Evolutionary conservation across 2,329 filamentous ascomycete species (phyloP).

Genomic region (Clonostachys rhizophaga): DNA sequence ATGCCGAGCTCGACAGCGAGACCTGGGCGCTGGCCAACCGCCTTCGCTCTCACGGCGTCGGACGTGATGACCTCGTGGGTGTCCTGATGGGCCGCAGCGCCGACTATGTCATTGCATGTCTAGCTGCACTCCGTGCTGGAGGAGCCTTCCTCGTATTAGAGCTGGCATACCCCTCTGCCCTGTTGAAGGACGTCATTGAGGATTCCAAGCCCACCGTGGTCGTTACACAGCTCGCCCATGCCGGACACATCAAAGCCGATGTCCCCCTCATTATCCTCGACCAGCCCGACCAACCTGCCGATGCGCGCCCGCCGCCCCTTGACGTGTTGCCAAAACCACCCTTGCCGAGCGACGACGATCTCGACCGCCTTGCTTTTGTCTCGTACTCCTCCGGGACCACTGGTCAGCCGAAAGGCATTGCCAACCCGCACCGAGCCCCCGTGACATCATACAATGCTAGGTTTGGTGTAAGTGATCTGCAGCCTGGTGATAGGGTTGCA

Average conservation of each 20-base stretch:
- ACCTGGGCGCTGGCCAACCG: conserved; percentile 60
- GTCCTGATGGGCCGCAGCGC: conserved; percentile 72
- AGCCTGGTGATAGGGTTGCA: conserved; percentile 72
- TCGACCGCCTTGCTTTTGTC: conserved; percentile 75
- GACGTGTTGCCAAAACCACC: conserved; percentile 36
- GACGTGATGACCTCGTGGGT: conserved; percentile 69
- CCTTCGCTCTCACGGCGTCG: conserved; percentile 63
- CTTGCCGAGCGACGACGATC: conserved; percentile 58
- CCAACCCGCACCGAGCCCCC: conserved; percentile 70
- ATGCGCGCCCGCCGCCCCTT: too few relatives aligned
- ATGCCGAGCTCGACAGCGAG: conserved; percentile 65
- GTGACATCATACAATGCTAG: conserved; percentile 71
- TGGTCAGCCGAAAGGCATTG: conserved; percentile 76
- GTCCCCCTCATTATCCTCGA: conserved; percentile 61
- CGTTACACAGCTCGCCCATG: conserved; percentile 62
- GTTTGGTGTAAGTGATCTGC: conserved; percentile 65
- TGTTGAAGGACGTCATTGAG: conserved; percentile 71
- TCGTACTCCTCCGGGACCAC: conserved; percentile 77
- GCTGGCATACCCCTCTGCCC: conserved; percentile 69
- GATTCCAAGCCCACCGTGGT: conserved; percentile 70
- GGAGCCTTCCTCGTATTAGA: conserved; percentile 79
- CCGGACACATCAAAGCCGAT: conserved; percentile 58
- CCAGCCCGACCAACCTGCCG: conserved; percentile 20
- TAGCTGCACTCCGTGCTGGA: conserved; percentile 73
- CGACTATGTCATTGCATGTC: conserved; percentile 73